phyloP scores from a whole-genome alignment of 2,329 filamentous ascomycete species.

The Biscogniauxia marginata region DNA sequence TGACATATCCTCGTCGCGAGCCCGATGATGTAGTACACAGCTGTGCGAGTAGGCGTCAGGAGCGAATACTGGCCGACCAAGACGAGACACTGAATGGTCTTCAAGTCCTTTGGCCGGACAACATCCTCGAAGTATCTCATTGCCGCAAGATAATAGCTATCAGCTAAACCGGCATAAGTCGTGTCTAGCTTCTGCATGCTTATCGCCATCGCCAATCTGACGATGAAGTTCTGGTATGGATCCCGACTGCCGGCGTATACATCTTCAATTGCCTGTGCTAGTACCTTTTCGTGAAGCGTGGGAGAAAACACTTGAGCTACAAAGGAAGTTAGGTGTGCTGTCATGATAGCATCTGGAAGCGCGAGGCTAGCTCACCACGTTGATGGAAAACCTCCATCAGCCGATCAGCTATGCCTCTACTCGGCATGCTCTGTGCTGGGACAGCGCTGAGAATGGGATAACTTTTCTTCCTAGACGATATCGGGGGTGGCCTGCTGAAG shows the following conservation, averaged over 20 bases:
- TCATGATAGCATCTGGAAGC: slow-evolving; percentile 3
- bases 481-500: slow-evolving; percentile 47
- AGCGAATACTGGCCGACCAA: slow-evolving; percentile 90
- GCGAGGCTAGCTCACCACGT: slow-evolving; percentile 58
- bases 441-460: slow-evolving; percentile 88
- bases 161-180: slow-evolving; percentile 87
- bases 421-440: slow-evolving; percentile 74
- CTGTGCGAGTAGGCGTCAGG: slow-evolving; percentile 85
- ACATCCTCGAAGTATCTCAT: slow-evolving; percentile 81
- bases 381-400: slow-evolving; percentile 83
- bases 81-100: slow-evolving; percentile 84
- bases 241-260: slow-evolving; percentile 76
- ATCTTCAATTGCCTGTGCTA: slow-evolving; percentile 73
- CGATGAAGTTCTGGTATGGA: slow-evolving; percentile 81
- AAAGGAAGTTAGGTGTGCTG: slow-evolving; percentile 20
- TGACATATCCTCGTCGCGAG: slow-evolving; percentile 86
- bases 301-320: slow-evolving; percentile 86
- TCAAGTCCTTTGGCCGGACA: slow-evolving; percentile 83
- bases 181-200: slow-evolving; percentile 89
- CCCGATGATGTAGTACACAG: slow-evolving; percentile 90
- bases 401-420: slow-evolving; percentile 69
- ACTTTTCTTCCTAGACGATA: slow-evolving; percentile 71
- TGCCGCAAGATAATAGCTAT: slow-evolving; percentile 91
- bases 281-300: slow-evolving; percentile 78
- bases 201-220: slow-evolving; percentile 91